These are phyloP conservation scores for Nicotiana rustica DNA, from an alignment of 305 asterid genomes.

Conservation along the genomic window DNA sequence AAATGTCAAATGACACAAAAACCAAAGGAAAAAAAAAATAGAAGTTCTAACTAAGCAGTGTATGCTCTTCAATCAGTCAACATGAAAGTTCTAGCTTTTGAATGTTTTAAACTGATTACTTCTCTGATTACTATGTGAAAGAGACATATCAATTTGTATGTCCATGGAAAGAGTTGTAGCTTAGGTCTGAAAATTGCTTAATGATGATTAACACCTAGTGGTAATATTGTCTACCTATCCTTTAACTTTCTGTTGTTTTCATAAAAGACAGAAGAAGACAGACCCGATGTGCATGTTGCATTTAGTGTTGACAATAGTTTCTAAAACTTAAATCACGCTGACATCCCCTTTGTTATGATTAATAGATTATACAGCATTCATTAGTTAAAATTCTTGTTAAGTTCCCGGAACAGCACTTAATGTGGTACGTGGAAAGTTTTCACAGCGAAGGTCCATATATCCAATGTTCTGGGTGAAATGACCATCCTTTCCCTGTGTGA, in stretches of 20 bases:
- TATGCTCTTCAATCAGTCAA: neutral
- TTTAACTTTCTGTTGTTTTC: neutral
- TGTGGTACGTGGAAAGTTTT: neutral
- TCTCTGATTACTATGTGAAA: neutral
- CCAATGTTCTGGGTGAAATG: neutral
- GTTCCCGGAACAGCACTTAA: neutral
- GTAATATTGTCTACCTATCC: neutral
- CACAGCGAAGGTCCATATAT: neutral
- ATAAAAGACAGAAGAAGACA: neutral
- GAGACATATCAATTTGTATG: neutral
- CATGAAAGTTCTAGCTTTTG: neutral
- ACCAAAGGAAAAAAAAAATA: too few relatives aligned
- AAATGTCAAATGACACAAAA: too few relatives aligned
- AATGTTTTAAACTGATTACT: neutral
- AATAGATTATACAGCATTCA: constrained; percentile 3
- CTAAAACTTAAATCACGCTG: too few relatives aligned
- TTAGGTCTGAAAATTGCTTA: neutral
- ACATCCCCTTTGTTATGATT: too few relatives aligned
- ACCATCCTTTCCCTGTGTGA: neutral
- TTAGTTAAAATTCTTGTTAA: neutral
- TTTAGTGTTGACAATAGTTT: too few relatives aligned
- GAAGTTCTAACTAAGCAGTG: neutral
- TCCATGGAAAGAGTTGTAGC: neutral
- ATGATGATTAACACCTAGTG: neutral
- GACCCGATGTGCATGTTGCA: neutral